Evolutionary conservation across 2,329 filamentous ascomycete genomes (phyloP), one percentile per base, ranked within the genome.

Genomic region (Alternaria dauci): DNA sequence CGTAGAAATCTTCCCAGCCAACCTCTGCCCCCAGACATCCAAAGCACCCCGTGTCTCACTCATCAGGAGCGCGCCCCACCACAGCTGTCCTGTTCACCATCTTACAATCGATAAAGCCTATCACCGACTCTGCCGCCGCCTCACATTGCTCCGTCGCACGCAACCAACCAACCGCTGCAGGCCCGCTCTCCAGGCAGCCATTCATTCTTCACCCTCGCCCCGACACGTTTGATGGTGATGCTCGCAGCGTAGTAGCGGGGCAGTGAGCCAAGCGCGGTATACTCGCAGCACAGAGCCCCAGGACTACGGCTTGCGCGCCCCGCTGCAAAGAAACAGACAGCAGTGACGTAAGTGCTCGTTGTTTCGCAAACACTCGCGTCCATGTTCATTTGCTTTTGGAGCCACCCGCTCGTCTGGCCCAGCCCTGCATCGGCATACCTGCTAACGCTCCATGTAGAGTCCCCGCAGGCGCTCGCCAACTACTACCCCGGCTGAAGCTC

Each of bases 211-310:
- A 20, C 34, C 23, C 28, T 14, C 25, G 48, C 18, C 20, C 30
- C 11, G 9, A 30, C 28, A 52, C 11, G 48, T 61, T 48, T 55
- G 46, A 69, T 68, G 65, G 60, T 61, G 28, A 54, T 43, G 28
- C 16, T 58, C 46, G 52, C 64, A 47, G 53, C 62, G 30, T 59
- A 26, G 61, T 65, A 68, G 65, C 59, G 63, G 65, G 65, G 67
- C 63, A 63, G 57, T 55, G 41, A 56, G 55, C 53, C 59, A 57
- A 64, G 55, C 42, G 60, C 47, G 41, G 53, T 59, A 58, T 18
- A 53, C 18, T 52, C 26, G 38, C 28, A 43, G 25, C 42, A 44
- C 34, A 42, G 42, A 32, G 58, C 42, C 53, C 47, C 53, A 44
- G 52, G 54, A 44, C 56, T 56, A 58, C 62, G 62, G 64, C 58